Conservation (phyloP, 2,329 filamentous ascomycete genomes). For the Apiospora koreana region DNA sequence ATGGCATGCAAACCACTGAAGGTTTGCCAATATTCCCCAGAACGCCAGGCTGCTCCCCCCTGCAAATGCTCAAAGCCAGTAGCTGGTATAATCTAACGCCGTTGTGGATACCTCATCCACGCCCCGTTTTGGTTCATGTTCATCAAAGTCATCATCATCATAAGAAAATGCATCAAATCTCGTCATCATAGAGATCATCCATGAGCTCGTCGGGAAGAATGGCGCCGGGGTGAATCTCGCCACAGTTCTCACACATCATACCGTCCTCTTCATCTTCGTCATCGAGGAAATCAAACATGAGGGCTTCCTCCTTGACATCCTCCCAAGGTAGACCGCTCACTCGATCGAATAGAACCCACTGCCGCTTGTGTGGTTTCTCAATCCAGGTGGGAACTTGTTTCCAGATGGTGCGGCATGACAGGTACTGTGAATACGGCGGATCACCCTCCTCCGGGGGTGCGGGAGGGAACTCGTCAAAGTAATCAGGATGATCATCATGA, state of each 20-base stretch:
- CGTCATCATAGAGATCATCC: constrained; percentile 26
- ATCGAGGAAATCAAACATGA: constrained; percentile 28
- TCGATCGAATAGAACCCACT: constrained; percentile 51
- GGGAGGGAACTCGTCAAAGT: constrained; percentile 36
- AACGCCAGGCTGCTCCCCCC: constrained; percentile 6
- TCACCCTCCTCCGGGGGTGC: constrained; percentile 44
- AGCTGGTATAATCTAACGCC: constrained; percentile 6
- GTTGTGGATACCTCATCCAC: background rate
- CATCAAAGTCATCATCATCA: constrained; percentile 7
- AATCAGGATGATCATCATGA: constrained; percentile 30
- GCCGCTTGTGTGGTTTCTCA: constrained; percentile 40
- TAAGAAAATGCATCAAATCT: constrained; percentile 18
- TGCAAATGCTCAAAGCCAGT: constrained; percentile 12
- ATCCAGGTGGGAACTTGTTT: constrained; percentile 47
- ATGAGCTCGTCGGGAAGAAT: constrained; percentile 29
- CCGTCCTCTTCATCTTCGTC: constrained; percentile 26
- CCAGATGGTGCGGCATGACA: constrained; percentile 51
- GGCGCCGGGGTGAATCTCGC: constrained; percentile 30
- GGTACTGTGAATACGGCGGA: constrained; percentile 39
- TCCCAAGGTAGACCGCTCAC: constrained; percentile 33
- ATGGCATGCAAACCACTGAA: background rate
- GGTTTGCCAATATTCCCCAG: background rate
- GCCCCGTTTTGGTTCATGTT: background rate
- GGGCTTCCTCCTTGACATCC: constrained; percentile 30
- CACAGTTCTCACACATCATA: constrained; percentile 32